These are phyloP conservation scores for Drechslerella dactyloides DNA, from an alignment of 2,329 filamentous ascomycete genomes.

Conservation along the genomic window DNA sequence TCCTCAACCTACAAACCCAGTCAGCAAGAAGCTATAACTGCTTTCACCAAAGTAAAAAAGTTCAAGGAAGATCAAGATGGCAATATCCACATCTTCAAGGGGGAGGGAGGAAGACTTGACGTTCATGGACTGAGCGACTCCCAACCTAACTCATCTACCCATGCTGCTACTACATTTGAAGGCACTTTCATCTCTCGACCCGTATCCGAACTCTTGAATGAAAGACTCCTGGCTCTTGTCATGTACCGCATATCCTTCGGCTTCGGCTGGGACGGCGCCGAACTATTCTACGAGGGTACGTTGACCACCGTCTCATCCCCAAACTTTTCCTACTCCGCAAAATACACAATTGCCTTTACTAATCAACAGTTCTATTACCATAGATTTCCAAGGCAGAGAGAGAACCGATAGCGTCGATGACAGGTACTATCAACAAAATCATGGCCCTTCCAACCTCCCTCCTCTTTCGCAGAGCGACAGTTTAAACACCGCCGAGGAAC, in stretches of 20 bases:
- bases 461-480: conserved; percentile 23
- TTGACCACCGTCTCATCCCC: neutral
- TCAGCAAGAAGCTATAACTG: conserved; percentile 62
- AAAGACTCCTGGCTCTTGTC: conserved; percentile 69
- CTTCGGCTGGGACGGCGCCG: conserved; percentile 73
- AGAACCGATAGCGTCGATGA: conserved; percentile 56
- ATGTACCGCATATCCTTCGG: conserved; percentile 64
- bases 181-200: conserved; percentile 75
- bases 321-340: no score
- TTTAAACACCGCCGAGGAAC: conserved; percentile 39
- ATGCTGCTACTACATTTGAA: conserved; percentile 59
- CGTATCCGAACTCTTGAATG: conserved; percentile 71
- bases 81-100: conserved; percentile 44
- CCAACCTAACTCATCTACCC: conserved; percentile 13
- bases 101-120: conserved; percentile 35
- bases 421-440: conserved; percentile 57
- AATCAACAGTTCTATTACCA: neutral
- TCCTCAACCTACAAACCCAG: conserved; percentile 76
- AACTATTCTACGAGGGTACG: conserved; percentile 64
- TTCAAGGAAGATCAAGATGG: conserved; percentile 53
- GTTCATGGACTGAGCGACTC: conserved; percentile 36
- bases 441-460: conserved; percentile 17
- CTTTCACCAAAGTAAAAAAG: conserved; percentile 60
- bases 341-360: neutral
- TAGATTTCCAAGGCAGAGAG: conserved; percentile 53